Evolutionary conservation across 305 asterid species (phyloP).

Genomic region (Solanum hybrid): DNA sequence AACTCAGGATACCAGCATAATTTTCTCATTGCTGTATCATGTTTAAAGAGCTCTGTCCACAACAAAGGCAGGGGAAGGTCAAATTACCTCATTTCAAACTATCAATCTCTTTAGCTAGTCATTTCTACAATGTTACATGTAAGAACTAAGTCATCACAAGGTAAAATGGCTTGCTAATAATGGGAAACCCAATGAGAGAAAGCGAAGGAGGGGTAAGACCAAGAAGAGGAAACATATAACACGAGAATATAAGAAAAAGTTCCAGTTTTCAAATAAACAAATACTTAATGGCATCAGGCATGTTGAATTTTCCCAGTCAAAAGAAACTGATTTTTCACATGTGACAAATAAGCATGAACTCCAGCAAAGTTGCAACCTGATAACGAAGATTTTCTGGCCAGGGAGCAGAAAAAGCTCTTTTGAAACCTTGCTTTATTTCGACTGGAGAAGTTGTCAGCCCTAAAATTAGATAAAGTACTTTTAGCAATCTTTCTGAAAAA

Average conservation of each 20-base stretch:
- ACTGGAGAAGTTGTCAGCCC: conserved; percentile 54
- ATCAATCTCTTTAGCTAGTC: background rate
- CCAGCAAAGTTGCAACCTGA: conserved; percentile 33
- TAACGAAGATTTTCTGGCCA: conserved; percentile 91
- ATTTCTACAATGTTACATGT: background rate
- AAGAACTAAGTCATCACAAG: background rate
- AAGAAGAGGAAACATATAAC: background rate
- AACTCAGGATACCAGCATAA: background rate
- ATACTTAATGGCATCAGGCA: background rate
- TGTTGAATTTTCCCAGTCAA: background rate
- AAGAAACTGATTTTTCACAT: background rate
- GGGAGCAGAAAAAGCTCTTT: conserved; percentile 73
- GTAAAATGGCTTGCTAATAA: background rate
- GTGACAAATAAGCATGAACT: background rate
- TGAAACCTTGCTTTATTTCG: conserved; percentile 86
- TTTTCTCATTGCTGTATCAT: background rate
- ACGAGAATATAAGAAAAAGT: background rate
- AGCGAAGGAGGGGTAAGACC: background rate
- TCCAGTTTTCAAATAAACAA: background rate
- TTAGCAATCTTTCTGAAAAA: background rate
- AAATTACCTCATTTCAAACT: background rate
- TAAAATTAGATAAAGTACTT: conserved; percentile 6
- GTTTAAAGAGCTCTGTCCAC: background rate
- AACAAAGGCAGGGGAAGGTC: background rate
- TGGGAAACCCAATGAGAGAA: background rate